phyloP scores from a whole-genome alignment of 148 eudicot species.

The Chenopodium album region DNA sequence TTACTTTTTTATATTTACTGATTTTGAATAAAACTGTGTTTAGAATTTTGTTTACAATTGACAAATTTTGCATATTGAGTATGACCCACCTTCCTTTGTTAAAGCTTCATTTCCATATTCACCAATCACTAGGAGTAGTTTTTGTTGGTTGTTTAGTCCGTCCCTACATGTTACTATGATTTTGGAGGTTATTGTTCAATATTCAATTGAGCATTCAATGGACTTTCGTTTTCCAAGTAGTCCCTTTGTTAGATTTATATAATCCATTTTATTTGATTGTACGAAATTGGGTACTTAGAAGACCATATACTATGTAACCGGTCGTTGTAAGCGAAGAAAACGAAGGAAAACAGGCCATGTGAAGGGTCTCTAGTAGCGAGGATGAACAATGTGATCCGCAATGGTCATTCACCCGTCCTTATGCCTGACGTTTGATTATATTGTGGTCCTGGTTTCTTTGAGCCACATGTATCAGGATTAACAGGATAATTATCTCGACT shows the following conservation, averaged over 20 bases:
- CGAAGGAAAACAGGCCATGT: slow-evolving; percentile 12
- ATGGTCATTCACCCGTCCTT: background rate
- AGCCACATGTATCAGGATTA: background rate
- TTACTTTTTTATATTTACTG: background rate
- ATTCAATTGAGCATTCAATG: background rate
- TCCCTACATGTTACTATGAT: slow-evolving; percentile 19
- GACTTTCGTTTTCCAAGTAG: background rate
- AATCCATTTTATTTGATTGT: slow-evolving; percentile 3
- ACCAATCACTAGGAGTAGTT: background rate
- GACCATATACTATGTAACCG: background rate
- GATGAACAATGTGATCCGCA: background rate
- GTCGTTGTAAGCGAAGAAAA: background rate
- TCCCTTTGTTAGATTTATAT: background rate
- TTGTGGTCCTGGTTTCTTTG: slow-evolving; percentile 10
- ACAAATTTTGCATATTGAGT: background rate
- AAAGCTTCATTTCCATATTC: too few relatives aligned
- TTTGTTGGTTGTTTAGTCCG: background rate
- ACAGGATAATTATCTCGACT: background rate
- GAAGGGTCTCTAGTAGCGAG: slow-evolving; percentile 8
- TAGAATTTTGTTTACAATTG: background rate
- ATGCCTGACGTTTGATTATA: background rate
- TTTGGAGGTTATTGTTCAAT: slow-evolving; percentile 8
- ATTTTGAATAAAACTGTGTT: slow-evolving; percentile 1
- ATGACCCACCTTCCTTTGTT: background rate
- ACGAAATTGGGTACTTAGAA: background rate